Evolutionary conservation across 148 eudicot species (phyloP).

Genomic region (Vaccinium corymbosum): DNA sequence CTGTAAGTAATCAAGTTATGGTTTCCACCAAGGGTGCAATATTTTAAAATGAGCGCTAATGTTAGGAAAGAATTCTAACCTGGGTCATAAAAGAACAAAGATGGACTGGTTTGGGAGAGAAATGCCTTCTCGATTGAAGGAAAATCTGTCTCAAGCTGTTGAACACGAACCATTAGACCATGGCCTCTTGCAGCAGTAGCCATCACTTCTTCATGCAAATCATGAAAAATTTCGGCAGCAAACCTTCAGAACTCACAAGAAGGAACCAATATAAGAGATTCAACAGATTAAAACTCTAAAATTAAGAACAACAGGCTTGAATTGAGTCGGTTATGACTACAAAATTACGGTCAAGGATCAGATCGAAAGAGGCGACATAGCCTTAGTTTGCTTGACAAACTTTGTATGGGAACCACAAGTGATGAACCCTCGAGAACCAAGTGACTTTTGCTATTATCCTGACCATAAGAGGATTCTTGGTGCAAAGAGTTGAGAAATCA

Average conservation of each 20-base stretch:
- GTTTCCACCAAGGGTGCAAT: slow-evolving; percentile 7
- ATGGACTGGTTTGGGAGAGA: slow-evolving; percentile 81
- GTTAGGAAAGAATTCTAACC: slow-evolving; percentile 37
- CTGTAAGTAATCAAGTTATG: not conserved
- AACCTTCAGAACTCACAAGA: slow-evolving; percentile 49
- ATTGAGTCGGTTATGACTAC: not conserved
- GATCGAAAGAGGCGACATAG: not conserved
- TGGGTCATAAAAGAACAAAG: slow-evolving; percentile 60
- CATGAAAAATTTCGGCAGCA: slow-evolving; percentile 97
- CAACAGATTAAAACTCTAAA: not conserved
- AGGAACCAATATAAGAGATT: slow-evolving; percentile 10
- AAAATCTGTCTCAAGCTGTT: slow-evolving; percentile 84
- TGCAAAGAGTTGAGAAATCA: not conserved
- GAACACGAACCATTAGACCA: slow-evolving; percentile 69
- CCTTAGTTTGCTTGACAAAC: not conserved
- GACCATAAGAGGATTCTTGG: not conserved
- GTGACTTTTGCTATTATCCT: not conserved
- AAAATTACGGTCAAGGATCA: not conserved
- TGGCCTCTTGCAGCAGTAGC: slow-evolving; percentile 89
- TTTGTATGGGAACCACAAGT: not conserved
- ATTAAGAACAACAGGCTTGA: not conserved
- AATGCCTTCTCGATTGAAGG: slow-evolving; percentile 74
- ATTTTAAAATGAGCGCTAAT: not conserved
- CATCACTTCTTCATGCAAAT: slow-evolving; percentile 90
- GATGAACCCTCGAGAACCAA: slow-evolving; percentile 5